Percentiles rank a stretch among this genome's conserved stretches.
Evolutionary conservation across 768 basidiomycete species (phyloP).

Genomic region (Tylopilus sp.): DNA sequence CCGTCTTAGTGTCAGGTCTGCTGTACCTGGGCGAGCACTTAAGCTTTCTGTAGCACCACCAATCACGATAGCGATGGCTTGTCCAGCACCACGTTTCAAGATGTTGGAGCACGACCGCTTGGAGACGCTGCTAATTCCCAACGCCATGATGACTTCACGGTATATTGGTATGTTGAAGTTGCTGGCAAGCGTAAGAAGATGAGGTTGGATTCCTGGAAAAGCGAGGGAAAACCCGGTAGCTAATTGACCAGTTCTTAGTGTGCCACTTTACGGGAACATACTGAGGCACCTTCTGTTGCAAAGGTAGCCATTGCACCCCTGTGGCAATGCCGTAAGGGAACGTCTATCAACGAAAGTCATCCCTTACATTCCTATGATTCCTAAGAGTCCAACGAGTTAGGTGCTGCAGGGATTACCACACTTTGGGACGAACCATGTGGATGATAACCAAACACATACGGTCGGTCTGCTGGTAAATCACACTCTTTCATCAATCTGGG

Average conservation of each 20-base stretch:
- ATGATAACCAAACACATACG: constrained; percentile 98
- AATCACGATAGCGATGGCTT: constrained; percentile 90
- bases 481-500: constrained; percentile 49
- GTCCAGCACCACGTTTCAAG: constrained; percentile 54
- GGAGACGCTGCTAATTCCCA: constrained; percentile 92
- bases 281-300: constrained; percentile 76
- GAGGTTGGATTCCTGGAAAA: constrained; percentile 90
- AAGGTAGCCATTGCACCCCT: constrained; percentile 97
- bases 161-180: constrained; percentile 95
- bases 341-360: not conserved
- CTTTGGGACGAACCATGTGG: constrained; percentile 71
- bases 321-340: not conserved
- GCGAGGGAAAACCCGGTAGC: constrained; percentile 87
- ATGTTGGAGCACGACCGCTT: constrained; percentile 90
- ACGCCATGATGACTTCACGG: constrained; percentile 80
- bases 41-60: constrained; percentile 96
- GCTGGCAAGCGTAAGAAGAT: constrained; percentile 84
- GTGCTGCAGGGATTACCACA: not conserved
- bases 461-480: constrained; percentile 85
- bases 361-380: constrained; percentile 95
- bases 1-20: constrained; percentile 76
- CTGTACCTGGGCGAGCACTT: constrained; percentile 94
- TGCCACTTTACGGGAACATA: not conserved
- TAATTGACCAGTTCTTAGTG: constrained; percentile 26
- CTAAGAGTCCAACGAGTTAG: constrained; percentile 37